Base-by-base conservation (phyloP, 2,329 filamentous ascomycete genomes). In the Colletotrichum truncatum region DNA sequence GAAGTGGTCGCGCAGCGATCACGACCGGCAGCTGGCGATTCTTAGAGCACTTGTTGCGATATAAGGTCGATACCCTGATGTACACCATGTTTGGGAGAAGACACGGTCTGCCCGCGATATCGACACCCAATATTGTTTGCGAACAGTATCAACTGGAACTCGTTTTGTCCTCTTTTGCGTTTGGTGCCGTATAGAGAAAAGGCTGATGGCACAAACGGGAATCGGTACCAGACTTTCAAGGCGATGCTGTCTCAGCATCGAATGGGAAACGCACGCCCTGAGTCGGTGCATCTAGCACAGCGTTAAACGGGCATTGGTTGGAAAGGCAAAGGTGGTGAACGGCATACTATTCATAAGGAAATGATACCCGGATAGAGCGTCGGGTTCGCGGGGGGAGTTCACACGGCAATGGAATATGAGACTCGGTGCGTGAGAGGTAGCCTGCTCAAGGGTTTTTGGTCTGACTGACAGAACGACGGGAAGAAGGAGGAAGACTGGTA, bases 1-100 rank as follows among this genome's bases (percentile, higher is more conserved):
- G 96, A 99, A 76, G 91, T 98, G 14, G 87, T 97, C 25, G 77
- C 77, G 6, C 78, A 80, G 61, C 59, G 61, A 45, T 61, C 67
- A 36, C 52, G 57, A 14, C 56, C 65, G 32, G 49, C 57, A 11
- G 45, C 26, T 11, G 51, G 54, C 49, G 54, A 60, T 51, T 66
- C 66, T 23, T 66, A 34, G 38, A 28, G 9, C 32, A 34, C 30
- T 51, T 53, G 25, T 49, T 54, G 53, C 54, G 41, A 64, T 32
- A 58, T 59, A 30, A 68, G 55, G 67, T 64, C 67, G 55, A 68
- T 68, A 67, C 67, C 67, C 67, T 61, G 46, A 64, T 61, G 54
- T 56, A 61, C 46, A 60, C 43, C 30, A 43, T 38, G 23, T 32
- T 52, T 60, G 30, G 57, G 45, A 52, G 38, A 28, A 23, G 14